Conservation (phyloP, 1,139 yeast species). For the Pichia sp. region DNA sequence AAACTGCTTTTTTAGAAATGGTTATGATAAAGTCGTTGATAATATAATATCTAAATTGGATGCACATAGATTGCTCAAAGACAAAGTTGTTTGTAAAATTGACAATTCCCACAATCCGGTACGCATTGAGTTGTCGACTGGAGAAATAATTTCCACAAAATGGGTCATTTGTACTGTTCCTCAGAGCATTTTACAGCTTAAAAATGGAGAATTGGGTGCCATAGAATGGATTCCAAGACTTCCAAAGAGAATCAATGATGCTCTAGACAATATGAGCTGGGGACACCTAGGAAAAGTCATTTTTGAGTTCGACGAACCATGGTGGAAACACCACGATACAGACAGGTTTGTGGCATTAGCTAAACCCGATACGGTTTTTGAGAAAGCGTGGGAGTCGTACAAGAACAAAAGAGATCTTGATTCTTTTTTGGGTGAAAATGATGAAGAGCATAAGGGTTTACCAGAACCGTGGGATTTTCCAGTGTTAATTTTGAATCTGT, state of each 20-base stretch:
- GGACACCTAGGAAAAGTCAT: slow-evolving; percentile 74
- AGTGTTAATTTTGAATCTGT: slow-evolving; percentile 38
- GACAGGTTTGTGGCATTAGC: slow-evolving; percentile 49
- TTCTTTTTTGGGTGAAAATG: neutral
- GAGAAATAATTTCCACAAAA: slow-evolving; percentile 31
- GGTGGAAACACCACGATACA: slow-evolving; percentile 46
- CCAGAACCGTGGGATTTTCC: slow-evolving; percentile 43
- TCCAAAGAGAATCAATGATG: slow-evolving; percentile 36
- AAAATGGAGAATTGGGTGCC: slow-evolving; percentile 27
- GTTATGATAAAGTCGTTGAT: slow-evolving; percentile 45
- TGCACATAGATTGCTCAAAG: slow-evolving; percentile 30
- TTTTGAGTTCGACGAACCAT: slow-evolving; percentile 56
- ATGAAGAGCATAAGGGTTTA: neutral
- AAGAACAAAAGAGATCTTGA: neutral
- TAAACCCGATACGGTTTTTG: slow-evolving; percentile 21
- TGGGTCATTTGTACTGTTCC: slow-evolving; percentile 70
- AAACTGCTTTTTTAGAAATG: slow-evolving; percentile 56
- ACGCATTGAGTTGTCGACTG: slow-evolving; percentile 22
- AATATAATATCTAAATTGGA: slow-evolving; percentile 37
- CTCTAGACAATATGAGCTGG: slow-evolving; percentile 47
- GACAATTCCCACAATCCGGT: slow-evolving; percentile 17
- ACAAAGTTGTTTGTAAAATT: slow-evolving; percentile 40
- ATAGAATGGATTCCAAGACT: slow-evolving; percentile 55
- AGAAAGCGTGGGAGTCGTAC: slow-evolving; percentile 1
- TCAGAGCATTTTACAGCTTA: slow-evolving; percentile 49